Base-by-base conservation (phyloP, 192 early-diverging fungal species). In the Oehlia diaphana region DNA sequence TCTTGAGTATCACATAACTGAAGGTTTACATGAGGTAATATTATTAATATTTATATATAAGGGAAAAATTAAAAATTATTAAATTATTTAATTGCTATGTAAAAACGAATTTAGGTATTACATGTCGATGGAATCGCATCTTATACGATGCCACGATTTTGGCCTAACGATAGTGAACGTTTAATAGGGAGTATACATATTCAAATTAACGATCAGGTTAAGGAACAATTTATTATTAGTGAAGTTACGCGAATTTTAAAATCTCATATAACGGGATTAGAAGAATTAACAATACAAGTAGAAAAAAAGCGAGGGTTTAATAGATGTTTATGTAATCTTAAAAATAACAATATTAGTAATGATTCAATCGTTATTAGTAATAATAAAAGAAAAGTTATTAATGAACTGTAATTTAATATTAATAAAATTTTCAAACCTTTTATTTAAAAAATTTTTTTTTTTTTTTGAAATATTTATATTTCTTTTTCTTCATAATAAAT, bases 161-260 rank as follows among this genome's bases (percentile, higher is more conserved):
- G 89, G 89, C 89, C 89, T 50, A 89, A 88, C 78, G 87, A 88
- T 7, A 77, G 87, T 14, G 85, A 87, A 39, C 83, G 83, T 14
- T 72, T 90, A 63, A 83, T 89, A 63, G 89, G 88, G 35, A 89
- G 83, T 28, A 81, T 90, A 28, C 89, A 90, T 74, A 81, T 90
- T 21, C 84, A 86, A 23, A 79, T 83, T 19, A 69, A 81, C 5
- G n/a, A 71, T 35, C 81, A 68, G 63, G 68, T 61, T 5, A 66
- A 81, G 28, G 64, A 76, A 21, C 79, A 82, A 31, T 63, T 73
- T 23, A 77, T 85, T 13, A 74, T 79, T 19, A 70, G 64, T 12
- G 37, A 71, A 12, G 79, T 81, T 23, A 81, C 78, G n/a, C 74
- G 77, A 63, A 28, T 79, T n/a, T 73, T 90, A 47, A 80, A 85